These are phyloP conservation scores for Seiridium unicorne DNA, from an alignment of 2,329 filamentous ascomycete genomes.

Conservation along the genomic window DNA sequence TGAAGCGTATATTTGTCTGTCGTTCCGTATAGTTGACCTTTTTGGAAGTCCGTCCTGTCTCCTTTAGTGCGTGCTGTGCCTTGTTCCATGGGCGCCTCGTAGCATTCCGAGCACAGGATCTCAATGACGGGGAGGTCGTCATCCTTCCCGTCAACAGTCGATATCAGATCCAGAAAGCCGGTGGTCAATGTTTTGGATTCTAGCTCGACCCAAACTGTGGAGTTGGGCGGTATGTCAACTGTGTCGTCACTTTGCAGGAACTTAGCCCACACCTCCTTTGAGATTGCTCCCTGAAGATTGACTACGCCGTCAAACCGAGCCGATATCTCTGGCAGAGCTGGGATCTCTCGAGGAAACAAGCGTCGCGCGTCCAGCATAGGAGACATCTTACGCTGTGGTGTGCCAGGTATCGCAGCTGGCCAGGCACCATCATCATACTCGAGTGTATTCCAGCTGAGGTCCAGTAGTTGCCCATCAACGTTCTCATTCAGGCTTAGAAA, in stretches of 20 bases:
- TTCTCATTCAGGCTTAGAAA: slow-evolving; percentile 22
- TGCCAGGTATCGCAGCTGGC: slow-evolving; percentile 3
- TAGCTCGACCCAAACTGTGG: slow-evolving; percentile 6
- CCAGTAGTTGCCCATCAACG: slow-evolving; percentile 10
- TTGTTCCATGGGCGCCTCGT: slow-evolving; percentile 22
- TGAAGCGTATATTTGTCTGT: slow-evolving; percentile 7
- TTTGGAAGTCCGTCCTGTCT: slow-evolving; percentile 10
- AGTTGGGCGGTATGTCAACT: slow-evolving; percentile 11
- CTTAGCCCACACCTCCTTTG: slow-evolving; percentile 12
- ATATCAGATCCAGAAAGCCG: slow-evolving; percentile 10
- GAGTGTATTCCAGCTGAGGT: slow-evolving; percentile 13
- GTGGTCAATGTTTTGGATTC: slow-evolving; percentile 4
- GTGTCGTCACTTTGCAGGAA: slow-evolving; percentile 12
- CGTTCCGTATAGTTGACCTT: slow-evolving; percentile 11
- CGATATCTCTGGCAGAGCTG: slow-evolving; percentile 5
- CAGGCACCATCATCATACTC: slow-evolving; percentile 14
- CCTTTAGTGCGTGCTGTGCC: slow-evolving; percentile 10
- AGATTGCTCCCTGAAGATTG: background rate
- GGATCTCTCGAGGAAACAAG: slow-evolving; percentile 11
- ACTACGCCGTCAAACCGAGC: slow-evolving; percentile 8
- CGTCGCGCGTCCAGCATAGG: slow-evolving; percentile 13
- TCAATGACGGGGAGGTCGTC: slow-evolving; percentile 15
- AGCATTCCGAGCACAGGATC: slow-evolving; percentile 30
- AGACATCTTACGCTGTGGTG: slow-evolving; percentile 13
- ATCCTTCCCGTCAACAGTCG: slow-evolving; percentile 11